These are phyloP conservation scores for Periconia digitata DNA, from an alignment of 2,329 filamentous ascomycete species.

Conservation along the genomic window DNA sequence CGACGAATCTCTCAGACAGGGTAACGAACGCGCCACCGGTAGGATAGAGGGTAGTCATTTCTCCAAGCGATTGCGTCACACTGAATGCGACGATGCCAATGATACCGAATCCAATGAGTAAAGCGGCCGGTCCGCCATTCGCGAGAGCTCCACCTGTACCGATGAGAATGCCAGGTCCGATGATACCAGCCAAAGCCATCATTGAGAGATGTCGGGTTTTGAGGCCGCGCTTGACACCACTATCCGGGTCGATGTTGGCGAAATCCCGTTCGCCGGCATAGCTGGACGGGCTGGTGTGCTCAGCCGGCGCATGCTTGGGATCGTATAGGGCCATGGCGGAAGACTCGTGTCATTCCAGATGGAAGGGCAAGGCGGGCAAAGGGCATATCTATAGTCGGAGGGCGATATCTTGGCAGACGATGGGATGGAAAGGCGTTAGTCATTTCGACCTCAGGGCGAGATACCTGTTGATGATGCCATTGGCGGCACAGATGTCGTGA, in stretches of 20 bases:
- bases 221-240: constrained; percentile 68
- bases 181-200: constrained; percentile 53
- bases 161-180: constrained; percentile 71
- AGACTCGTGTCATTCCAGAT: background rate
- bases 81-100: constrained; percentile 73
- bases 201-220: constrained; percentile 68
- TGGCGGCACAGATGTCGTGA: background rate
- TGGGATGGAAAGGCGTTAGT: background rate
- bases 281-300: constrained; percentile 1
- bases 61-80: constrained; percentile 68
- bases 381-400: background rate
- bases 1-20: constrained; percentile 18
- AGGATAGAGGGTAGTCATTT: constrained; percentile 71
- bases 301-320: constrained; percentile 1
- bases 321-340: constrained; percentile 6
- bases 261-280: constrained; percentile 26
- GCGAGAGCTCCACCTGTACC: constrained; percentile 70
- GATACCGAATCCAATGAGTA: constrained; percentile 72
- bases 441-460: background rate
- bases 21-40: constrained; percentile 65
- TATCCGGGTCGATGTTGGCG: constrained; percentile 56
- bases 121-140: constrained; percentile 68
- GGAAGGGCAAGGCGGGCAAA: background rate
- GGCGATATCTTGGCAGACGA: background rate
- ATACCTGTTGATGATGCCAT: background rate